Evolutionary conservation across 148 eudicot genomes (phyloP).

Genomic region (Euryodendron excelsum): DNA sequence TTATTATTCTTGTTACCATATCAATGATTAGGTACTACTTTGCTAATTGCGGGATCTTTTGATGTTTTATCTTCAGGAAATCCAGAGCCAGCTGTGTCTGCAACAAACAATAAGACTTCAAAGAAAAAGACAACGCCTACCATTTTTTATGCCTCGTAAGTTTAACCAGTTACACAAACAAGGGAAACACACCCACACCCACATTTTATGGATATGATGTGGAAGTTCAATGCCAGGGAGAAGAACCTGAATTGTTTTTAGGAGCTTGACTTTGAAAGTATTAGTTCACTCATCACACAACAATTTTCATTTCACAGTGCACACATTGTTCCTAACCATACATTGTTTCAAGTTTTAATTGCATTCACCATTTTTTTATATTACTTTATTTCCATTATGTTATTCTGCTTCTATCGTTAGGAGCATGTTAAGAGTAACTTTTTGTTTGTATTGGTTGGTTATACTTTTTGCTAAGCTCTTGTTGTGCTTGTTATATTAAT

Average conservation of each 20-base stretch:
- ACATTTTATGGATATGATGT: not conserved
- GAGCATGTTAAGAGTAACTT: not conserved
- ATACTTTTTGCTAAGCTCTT: not conserved
- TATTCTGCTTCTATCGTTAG: not conserved
- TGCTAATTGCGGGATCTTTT: not conserved
- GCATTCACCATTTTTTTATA: not conserved
- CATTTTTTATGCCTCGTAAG: constrained; percentile 91
- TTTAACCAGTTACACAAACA: constrained; percentile 4
- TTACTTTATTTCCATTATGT: not conserved
- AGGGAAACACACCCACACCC: not conserved
- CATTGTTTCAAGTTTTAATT: not conserved
- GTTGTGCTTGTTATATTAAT: not conserved
- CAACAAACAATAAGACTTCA: constrained; percentile 37
- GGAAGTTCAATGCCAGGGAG: not conserved
- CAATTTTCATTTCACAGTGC: no score
- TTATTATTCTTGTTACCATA: not conserved
- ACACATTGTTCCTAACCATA: not conserved
- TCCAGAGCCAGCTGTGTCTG: constrained; percentile 39
- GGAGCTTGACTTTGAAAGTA: not conserved
- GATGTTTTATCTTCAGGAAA: constrained; percentile 38
- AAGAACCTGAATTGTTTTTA: not conserved
- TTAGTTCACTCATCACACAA: not conserved
- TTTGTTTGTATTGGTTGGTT: not conserved
- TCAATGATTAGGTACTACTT: not conserved
- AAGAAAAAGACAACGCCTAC: constrained; percentile 59